These are phyloP conservation scores for Candida peoriensis DNA, from an alignment of 805 yeast species.

Conservation along the genomic window DNA sequence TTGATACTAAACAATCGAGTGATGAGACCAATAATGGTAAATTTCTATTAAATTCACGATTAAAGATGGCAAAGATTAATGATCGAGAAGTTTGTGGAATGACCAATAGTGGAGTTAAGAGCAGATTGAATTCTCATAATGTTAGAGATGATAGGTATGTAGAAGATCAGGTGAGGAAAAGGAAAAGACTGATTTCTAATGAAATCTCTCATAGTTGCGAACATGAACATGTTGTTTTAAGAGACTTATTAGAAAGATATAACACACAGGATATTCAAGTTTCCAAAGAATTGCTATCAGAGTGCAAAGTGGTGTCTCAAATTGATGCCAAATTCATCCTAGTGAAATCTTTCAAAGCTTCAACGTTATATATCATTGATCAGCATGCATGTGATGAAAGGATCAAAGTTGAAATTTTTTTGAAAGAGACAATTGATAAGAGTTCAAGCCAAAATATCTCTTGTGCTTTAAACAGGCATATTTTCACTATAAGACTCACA, in stretches of 20 bases:
- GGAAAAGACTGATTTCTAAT: neutral
- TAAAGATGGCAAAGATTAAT: slow-evolving; percentile 1
- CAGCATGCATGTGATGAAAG: slow-evolving; percentile 89
- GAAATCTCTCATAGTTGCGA: neutral
- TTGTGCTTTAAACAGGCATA: slow-evolving; percentile 6
- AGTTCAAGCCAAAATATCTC: slow-evolving; percentile 18
- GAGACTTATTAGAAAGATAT: neutral
- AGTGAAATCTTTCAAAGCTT: slow-evolving; percentile 24
- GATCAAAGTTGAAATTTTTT: slow-evolving; percentile 48
- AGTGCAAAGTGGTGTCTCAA: slow-evolving; percentile 45
- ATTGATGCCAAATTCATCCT: slow-evolving; percentile 63
- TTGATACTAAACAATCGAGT: too few species aligned
- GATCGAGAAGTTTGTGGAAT: slow-evolving; percentile 6
- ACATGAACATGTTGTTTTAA: neutral
- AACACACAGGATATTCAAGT: slow-evolving; percentile 6
- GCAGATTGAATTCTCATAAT: too few species aligned
- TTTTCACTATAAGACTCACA: slow-evolving; percentile 16
- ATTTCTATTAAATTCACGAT: slow-evolving; percentile 1
- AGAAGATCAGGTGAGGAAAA: neutral
- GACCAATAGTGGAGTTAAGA: too few species aligned
- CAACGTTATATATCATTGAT: slow-evolving; percentile 46
- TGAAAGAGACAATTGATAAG: slow-evolving; percentile 27
- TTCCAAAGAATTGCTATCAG: slow-evolving; percentile 16
- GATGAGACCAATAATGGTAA: neutral
- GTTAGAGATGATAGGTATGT: too few species aligned